Base-by-base conservation (phyloP, 768 basidiomycete genomes). In the Hemileccinum impolitum region DNA sequence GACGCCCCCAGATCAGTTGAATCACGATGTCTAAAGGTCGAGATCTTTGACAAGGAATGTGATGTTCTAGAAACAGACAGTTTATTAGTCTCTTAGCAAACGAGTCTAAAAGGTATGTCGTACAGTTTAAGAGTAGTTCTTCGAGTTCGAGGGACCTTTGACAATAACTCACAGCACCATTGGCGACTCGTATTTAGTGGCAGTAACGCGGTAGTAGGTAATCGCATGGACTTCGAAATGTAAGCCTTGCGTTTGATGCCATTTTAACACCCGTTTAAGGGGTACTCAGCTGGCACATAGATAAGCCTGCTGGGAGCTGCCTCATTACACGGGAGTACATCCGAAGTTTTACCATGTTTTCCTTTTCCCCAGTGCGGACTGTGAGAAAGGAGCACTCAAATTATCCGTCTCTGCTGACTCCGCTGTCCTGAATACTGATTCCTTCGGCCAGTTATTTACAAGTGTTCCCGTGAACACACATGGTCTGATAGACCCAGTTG, bases 341-440 rank as follows among this genome's bases (percentile, higher is more conserved):
- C 57, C 57, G 50, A 42, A 37, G 28, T 50, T 52, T 56, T 50
- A 42, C 53, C 43, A 30, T 52, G 45, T 35, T 53, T 58, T 52
- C 32, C 45, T 43, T 40, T 35, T 28, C 18, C 47, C 44, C 37
- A 18, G 25, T 21, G 35, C 14, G 14, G 21, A 45, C 45, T 53
- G 62, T 66, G 61, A 50, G 61, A 67, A 61, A 60, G 26, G 21
- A 30, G 37, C 43, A 36, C 58, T 30, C 40, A 40, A 43, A 54
- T 42, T 56, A 46, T 55, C 48, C 25, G 18, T 45, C 40, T 53
- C 42, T 53, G 26, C 48, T 50, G 51, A 47, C 37, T 56, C 53
- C 51, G 51, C 48, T 61, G 36, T 50, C 45, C 39, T 45, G 14
- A 38, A 38, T 46, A 8, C 18, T n/a, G 45, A 19, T 10, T 14